Evolutionary conservation across 305 asterid genomes (phyloP).

Genomic region (Rubia occidens): DNA sequence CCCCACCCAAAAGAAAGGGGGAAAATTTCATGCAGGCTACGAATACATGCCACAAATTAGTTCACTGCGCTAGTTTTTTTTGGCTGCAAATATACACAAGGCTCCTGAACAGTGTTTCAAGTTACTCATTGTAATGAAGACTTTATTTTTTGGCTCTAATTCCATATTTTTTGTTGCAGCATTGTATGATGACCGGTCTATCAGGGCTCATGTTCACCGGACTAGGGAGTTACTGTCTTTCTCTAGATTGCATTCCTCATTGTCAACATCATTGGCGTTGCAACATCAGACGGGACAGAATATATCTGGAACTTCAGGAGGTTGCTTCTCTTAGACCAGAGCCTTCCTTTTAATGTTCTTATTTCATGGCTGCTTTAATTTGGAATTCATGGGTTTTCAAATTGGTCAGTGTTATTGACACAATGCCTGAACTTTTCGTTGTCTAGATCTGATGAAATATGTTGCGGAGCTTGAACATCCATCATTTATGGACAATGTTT

Average conservation of each 20-base stretch:
- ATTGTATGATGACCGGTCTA: slow-evolving; percentile 74
- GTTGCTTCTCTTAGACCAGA: slow-evolving; percentile 23
- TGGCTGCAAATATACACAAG: neutral
- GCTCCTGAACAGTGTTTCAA: slow-evolving; percentile 3
- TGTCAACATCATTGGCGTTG: slow-evolving; percentile 67
- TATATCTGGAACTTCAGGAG: slow-evolving; percentile 46
- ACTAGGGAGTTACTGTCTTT: slow-evolving; percentile 73
- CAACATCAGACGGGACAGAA: slow-evolving; percentile 51
- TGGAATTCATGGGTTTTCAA: slow-evolving; percentile 14
- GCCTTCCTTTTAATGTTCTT: slow-evolving; percentile 1
- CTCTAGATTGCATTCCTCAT: slow-evolving; percentile 59
- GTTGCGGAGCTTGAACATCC: slow-evolving; percentile 57
- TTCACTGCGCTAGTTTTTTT: neutral
- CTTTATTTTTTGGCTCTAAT: slow-evolving; percentile 19
- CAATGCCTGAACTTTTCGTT: slow-evolving; percentile 13
- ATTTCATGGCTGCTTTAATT: slow-evolving; percentile 10
- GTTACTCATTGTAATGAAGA: slow-evolving; percentile 6
- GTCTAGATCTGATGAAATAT: slow-evolving; percentile 51
- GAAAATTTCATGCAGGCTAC: neutral
- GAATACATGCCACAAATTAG: neutral
- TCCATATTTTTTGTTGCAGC: slow-evolving; percentile 48
- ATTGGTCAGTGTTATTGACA: neutral
- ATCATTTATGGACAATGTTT: slow-evolving; percentile 55
- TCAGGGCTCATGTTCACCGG: slow-evolving; percentile 76
- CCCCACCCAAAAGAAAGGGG: too few species aligned